Evolutionary conservation across 2,329 filamentous ascomycete species (phyloP), one percentile per base, ranked within the genome.

Genomic region (Drechslerella coelobrocha): DNA sequence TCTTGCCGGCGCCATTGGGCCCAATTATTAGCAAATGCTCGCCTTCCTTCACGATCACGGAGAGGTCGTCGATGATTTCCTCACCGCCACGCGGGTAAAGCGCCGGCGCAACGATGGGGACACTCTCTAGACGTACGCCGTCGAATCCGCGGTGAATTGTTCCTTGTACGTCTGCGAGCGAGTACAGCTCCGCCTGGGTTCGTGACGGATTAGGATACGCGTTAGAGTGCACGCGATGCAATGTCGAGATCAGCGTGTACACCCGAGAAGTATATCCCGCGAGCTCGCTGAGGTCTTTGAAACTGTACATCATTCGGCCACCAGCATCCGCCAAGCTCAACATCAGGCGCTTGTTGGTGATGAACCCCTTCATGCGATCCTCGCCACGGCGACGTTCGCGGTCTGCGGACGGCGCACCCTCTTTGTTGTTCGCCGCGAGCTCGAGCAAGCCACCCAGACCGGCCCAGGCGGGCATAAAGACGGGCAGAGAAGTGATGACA

Each of bases 341-440:
- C 94, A 99, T 97, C 39, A 99, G 87, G 2, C 94, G 88, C 80
- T 99, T 97, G 81, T 99, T 99, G 10, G 94, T 99, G 80, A 99
- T 97, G 80, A 99, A 99, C 31, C 96, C 91, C 81, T 95, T 94
- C 91, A 97, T 99, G 41, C 95, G 90, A 62, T 88, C 87, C 50
- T 72, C 55, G 21, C 68, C 68, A 10, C 61, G 57, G 17, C 61
- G 57, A 17, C 90, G 86, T 78, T 96, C 91, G 26, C 89, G 85
- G 26, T 85, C 84, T 26, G 83, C 82, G 26, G 73, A 63, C 19
- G 60, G 51, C 10, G 72, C 24, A 17, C 41, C 17, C 2, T 77
- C 73, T 26, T 75, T 74, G 71, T 78, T 76, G 53, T 59, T 57
- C 1, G 83, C 79, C 1, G 83, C 79, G 75, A 90, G 82, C 79